Base-by-base conservation (phyloP, 257 asterid genomes). In the Gardenia jasminoides region DNA sequence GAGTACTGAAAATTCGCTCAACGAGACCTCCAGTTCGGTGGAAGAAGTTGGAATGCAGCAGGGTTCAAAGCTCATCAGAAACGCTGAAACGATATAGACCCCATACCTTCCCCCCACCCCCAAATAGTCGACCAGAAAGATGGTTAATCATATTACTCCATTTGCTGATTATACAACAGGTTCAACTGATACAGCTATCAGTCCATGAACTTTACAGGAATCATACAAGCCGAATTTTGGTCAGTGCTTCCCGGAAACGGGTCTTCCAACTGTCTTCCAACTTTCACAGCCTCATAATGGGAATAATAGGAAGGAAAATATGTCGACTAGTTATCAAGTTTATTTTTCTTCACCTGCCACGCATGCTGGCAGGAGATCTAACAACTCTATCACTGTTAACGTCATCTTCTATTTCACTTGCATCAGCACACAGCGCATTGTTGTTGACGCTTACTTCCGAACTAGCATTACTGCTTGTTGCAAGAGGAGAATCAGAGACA, bases 391-490 rank as follows among this genome's bases (percentile, higher is more conserved):
- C 89, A 30, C 97, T 91, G 90, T 89, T 88, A 74, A 87, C 79
- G 80, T 89, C 98, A 84, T 92, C 97, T 39, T 90, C 91, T 58
- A 86, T 79, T 78, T 90, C 97, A 13, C 79, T 85, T 47, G 87
- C 96, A 72, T 90, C 95, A 65, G 84, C 66, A 79, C 90, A 88
- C 69, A 89, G 84, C 33, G 88, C 89, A 74, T 89, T 89, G 82
- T 92, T 88, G 76, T 86, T 91, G 72, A 91, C 92, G 84, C 99
- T 93, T 86, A 95, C 81, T 61, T 95, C 99, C 22, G 99, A 95
- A 82, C 99, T 95, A 75, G 92, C 96, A 84, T 91, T 93, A 82
- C 99, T 95, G 85, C 99, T 95, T 0, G 99, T 93, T 24, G 97
- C 97, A 31, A 92, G 96, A 13, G 99, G 98, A 64, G 99, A 95